Conservation (phyloP, 2,329 filamentous ascomycete species). For the Cercospora brassicicola region DNA sequence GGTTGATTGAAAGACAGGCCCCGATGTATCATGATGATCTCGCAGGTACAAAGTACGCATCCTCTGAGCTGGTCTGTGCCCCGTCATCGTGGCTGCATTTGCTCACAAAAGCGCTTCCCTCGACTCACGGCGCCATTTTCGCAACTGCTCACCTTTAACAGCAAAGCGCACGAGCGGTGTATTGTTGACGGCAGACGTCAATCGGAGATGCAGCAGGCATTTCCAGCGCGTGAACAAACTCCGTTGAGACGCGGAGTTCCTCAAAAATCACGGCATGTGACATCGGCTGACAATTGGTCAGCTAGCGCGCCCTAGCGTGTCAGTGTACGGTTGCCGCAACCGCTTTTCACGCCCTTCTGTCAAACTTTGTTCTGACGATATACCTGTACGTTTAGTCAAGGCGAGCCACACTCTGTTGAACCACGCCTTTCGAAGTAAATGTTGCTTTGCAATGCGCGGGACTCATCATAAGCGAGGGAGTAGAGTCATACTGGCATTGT, state of each 20-base stretch:
- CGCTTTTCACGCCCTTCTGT: constrained; percentile 4
- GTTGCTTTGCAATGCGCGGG: constrained; percentile 7
- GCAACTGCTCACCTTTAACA: background rate
- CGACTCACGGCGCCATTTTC: background rate
- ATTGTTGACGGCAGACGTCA: background rate
- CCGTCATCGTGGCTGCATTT: background rate
- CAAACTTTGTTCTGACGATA: background rate
- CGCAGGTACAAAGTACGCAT: background rate
- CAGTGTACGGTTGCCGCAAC: constrained; percentile 3
- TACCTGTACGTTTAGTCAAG: constrained; percentile 14
- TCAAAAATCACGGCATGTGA: background rate
- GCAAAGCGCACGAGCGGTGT: background rate
- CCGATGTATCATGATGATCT: background rate
- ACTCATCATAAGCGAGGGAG: background rate
- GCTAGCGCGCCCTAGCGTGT: background rate
- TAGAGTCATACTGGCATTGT: background rate
- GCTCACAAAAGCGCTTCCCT: background rate
- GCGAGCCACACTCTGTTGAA: constrained; percentile 8
- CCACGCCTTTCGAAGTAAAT: constrained; percentile 10
- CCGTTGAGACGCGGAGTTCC: constrained; percentile 1
- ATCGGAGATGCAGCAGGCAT: background rate
- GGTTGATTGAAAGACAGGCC: background rate
- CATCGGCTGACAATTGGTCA: background rate
- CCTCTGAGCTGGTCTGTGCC: background rate
- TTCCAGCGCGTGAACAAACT: background rate